These are phyloP conservation scores for Diaporthe destruens DNA, from an alignment of 2,329 filamentous ascomycete genomes.

Conservation along the genomic window DNA sequence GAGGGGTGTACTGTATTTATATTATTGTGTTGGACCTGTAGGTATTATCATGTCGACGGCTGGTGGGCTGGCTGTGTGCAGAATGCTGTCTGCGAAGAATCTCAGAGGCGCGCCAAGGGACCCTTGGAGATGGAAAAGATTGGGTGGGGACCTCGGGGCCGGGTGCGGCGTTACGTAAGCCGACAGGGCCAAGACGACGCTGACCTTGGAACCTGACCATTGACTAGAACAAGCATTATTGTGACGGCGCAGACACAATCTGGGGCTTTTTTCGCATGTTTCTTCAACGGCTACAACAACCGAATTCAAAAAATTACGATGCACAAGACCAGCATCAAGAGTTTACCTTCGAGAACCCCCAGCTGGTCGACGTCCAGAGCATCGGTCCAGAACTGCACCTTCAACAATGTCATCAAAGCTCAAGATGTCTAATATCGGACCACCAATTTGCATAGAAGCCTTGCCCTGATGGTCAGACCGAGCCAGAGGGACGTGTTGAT, in stretches of 20 bases:
- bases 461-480: not conserved
- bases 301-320: accelerated
- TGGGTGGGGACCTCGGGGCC: constrained; percentile 20
- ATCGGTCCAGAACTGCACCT: not conserved
- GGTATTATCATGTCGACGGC: constrained; percentile 27
- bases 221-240: not conserved
- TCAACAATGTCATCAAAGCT: not conserved
- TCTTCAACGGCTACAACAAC: too few relatives aligned
- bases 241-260: not conserved
- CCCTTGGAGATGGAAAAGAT: constrained; percentile 33
- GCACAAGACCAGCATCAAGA: not conserved
- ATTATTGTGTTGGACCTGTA: not conserved
- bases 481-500: too few relatives aligned
- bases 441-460: not conserved
- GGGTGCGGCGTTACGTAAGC: constrained; percentile 31
- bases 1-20: constrained; percentile 10
- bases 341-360: too few relatives aligned
- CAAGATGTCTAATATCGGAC: not conserved
- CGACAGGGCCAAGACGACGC: not conserved
- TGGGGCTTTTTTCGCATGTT: not conserved
- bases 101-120: not conserved
- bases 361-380: not conserved
- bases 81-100: not conserved
- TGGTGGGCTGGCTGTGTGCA: not conserved
- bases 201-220: not conserved